A percentile compares a stretch with the other conserved stretches of the same genome.
Conservation (phyloP, 768 basidiomycete species). For the Suillus subalutaceus region DNA sequence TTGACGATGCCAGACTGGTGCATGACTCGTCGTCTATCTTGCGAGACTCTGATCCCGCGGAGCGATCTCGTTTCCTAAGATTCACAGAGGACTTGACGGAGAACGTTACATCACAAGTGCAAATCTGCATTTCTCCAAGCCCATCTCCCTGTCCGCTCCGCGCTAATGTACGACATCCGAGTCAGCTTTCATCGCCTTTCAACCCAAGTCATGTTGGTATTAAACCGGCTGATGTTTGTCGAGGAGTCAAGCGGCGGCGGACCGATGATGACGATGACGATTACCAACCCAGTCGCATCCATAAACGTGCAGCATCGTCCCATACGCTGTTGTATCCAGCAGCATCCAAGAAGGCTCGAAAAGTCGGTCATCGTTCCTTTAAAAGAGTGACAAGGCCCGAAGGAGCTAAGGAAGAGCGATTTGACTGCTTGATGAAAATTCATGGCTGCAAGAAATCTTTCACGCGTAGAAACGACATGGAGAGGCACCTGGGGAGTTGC, state of each 20-base stretch:
- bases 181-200: not conserved
- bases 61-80: not conserved
- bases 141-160: too few species aligned
- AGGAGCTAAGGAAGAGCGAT: not conserved
- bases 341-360: not conserved
- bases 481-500: constrained; percentile 8
- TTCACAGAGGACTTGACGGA: not conserved
- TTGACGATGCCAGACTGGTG: not conserved
- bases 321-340: too few species aligned
- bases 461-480: constrained; percentile 12
- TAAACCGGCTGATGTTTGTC: not conserved
- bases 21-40: not conserved
- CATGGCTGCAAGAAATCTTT: constrained; percentile 6
- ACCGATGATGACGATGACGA: constrained; percentile 4
- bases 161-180: not conserved
- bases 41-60: not conserved
- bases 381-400: not conserved
- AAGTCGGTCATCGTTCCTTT: not conserved
- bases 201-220: not conserved
- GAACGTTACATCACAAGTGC: not conserved
- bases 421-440: not conserved
- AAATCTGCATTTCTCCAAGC: not conserved
- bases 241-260: constrained; percentile 6
- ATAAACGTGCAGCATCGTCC: constrained; percentile 3
- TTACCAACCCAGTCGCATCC: not conserved